These are phyloP conservation scores for Balakata baccata DNA, from an alignment of 345 rosid species.

Conservation along the genomic window DNA sequence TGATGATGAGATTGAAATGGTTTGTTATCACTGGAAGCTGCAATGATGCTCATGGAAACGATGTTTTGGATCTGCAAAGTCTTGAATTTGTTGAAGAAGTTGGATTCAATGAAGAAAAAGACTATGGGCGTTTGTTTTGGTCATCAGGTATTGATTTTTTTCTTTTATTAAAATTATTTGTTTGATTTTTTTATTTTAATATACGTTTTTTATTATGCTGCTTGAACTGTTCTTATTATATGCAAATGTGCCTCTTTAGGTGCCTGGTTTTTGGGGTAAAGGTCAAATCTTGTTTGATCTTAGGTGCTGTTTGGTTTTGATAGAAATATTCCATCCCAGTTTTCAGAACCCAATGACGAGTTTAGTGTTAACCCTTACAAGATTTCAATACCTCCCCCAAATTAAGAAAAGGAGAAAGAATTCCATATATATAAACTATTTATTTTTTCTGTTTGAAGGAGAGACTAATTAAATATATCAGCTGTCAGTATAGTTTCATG, in stretches of 20 bases:
- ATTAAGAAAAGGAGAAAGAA: too few relatives aligned
- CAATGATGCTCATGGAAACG: slow-evolving; percentile 58
- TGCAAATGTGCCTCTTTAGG: background rate
- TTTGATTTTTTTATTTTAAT: background rate
- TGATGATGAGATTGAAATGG: slow-evolving; percentile 40
- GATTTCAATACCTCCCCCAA: too few relatives aligned
- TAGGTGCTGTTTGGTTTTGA: background rate
- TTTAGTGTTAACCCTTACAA: background rate
- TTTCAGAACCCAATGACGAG: background rate
- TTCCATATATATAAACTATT: too few relatives aligned
- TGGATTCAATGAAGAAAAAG: slow-evolving; percentile 49
- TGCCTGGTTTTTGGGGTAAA: background rate
- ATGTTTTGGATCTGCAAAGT: slow-evolving; percentile 59
- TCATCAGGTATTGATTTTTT: slow-evolving; percentile 50
- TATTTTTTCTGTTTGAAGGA: too few relatives aligned
- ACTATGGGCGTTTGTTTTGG: slow-evolving; percentile 74
- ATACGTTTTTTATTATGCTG: too few relatives aligned
- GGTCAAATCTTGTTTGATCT: background rate
- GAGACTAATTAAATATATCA: too few relatives aligned
- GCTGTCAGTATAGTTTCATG: too few relatives aligned
- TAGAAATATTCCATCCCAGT: background rate
- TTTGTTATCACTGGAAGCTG: slow-evolving; percentile 69
- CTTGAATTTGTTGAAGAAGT: slow-evolving; percentile 36
- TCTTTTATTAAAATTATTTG: background rate
- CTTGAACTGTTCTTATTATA: background rate